Conservation (phyloP, 495 filamentous ascomycete species). For the Penicillium pancosmium region DNA sequence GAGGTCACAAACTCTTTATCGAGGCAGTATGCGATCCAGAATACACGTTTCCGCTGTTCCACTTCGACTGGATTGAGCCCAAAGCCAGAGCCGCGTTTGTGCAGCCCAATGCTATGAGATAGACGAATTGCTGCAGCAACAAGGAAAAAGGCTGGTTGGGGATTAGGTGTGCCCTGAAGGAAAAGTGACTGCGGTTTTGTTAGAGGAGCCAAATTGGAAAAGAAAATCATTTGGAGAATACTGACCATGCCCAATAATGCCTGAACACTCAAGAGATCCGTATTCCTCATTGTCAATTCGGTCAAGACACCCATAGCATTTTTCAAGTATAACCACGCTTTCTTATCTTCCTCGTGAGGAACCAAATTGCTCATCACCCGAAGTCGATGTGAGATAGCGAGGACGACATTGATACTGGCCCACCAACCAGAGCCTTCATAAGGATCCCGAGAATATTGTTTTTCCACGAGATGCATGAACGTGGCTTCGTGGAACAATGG, state of each 20-base stretch:
- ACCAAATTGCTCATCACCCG: conserved; percentile 96
- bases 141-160: conserved; percentile 91
- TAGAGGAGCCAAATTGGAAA: not conserved
- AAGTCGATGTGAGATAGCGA: conserved; percentile 88
- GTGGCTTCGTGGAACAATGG: conserved; percentile 96
- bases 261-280: conserved; percentile 95
- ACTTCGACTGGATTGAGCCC: conserved; percentile 88
- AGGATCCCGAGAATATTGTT: conserved; percentile 89
- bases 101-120: conserved; percentile 91
- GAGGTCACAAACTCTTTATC: conserved; percentile 74
- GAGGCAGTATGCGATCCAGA: conserved; percentile 96
- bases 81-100: conserved; percentile 89
- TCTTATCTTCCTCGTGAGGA: conserved; percentile 85
- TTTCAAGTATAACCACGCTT: conserved; percentile 93
- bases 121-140: conserved; percentile 91
- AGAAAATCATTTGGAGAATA: not conserved
- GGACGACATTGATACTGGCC: conserved; percentile 91
- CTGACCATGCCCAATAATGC: conserved; percentile 87
- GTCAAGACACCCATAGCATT: conserved; percentile 92
- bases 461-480: conserved; percentile 94
- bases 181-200: conserved; percentile 68
- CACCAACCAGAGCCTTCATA: conserved; percentile 98
- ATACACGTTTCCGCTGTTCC: conserved; percentile 94
- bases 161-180: conserved; percentile 95
- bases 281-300: conserved; percentile 93